Evolutionary conservation across 2,329 filamentous ascomycete species (phyloP), one percentile per base, ranked within the genome.

Genomic region (Magnaporthales sp.): DNA sequence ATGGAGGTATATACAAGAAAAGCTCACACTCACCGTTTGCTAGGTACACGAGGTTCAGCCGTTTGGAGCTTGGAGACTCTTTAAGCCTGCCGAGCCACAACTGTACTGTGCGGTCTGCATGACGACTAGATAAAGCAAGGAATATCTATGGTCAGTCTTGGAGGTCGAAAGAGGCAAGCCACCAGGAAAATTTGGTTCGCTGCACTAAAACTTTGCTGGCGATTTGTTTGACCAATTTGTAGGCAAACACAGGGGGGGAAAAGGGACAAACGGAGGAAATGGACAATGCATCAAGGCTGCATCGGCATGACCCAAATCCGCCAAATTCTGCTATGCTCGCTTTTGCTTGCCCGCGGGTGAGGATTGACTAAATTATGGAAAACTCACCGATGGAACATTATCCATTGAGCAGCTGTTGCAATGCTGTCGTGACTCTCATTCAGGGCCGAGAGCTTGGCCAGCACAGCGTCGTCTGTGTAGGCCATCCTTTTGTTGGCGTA

Each of bases 391-490:
- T 99, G 94, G 77, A 99, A 99, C 90, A 99, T 96, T 69, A 99
- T 95, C 96, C 96, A 99, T 88, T 98, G 94, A 67, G 95, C 93
- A 69, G 96, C 93, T 46, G 92, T 94, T 68, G 96, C 87, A 74
- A 99, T 98, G 79, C 93, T 96, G 76, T 99, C 95, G 77, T 99
- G 94, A 11, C 93, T 96, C 80, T 99, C 96, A 78, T 97, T 97
- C 69, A 99, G 86, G 58, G 93, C 92, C 32, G 93, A 96, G 66
- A 99, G 89, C 81, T 97, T 97, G 66, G 94, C 92, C 77, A 93
- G 88, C 67, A 99, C 93, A 62, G 93, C 91, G 80, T 99, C 95
- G 79, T 98, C 93, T 71, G 91, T 95, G 80, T 97, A 98, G 62
- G 95, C 89, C 94, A 99, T 97, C 68, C 68, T 77, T 30, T 19